Evolutionary conservation across 371 early-diverging fungal genomes (phyloP), one percentile per base, ranked within the genome.

Genomic region (Mucor velutinosus): DNA sequence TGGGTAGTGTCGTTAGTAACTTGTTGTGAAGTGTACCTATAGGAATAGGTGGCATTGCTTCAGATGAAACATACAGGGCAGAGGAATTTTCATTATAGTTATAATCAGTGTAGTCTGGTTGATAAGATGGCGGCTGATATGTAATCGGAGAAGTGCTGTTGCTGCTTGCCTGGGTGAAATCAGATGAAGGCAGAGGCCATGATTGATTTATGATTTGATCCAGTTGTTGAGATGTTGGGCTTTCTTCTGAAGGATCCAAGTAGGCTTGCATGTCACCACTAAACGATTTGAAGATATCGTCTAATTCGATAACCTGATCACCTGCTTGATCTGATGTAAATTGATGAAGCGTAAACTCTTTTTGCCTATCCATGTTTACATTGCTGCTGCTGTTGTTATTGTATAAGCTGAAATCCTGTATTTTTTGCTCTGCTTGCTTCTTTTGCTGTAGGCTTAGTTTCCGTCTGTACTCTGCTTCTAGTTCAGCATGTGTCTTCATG

Each of bases 321-420:
- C 71, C 72, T 53, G 77, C 79, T 60, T 83, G 83, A 68, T 80
- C 80, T 60, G 83, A 79, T 23, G 79, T 83, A 53, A 70, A 82
- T 35, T 80, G 78, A 43, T 78, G 80, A 12, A 82, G 64, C 27
- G 75, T 75, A 61, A 82, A 80, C 35, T 75, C 70, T 58, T 75
- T 55, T n/a, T 55, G 55, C 30, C 17, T 25, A 14, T 65, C 41
- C 23, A 37, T 29, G 32, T 32, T 23, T 23, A 30, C 25, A 17
- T 15, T 60, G 33, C 6, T 23, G 25, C 10, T 41, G 29, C n/a
- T 41, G 21, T 41, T 25, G n/a, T 11, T 15, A 1, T 15, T 64
- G 8, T 39, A 60, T 30, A 19, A 29, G 19, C 21, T 37, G 21
- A 58, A 33, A 32, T 64, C 64, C 37, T 72, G 69, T 27, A 65